Conservation (phyloP, 495 filamentous ascomycete species). For the Tricharina praecox region DNA sequence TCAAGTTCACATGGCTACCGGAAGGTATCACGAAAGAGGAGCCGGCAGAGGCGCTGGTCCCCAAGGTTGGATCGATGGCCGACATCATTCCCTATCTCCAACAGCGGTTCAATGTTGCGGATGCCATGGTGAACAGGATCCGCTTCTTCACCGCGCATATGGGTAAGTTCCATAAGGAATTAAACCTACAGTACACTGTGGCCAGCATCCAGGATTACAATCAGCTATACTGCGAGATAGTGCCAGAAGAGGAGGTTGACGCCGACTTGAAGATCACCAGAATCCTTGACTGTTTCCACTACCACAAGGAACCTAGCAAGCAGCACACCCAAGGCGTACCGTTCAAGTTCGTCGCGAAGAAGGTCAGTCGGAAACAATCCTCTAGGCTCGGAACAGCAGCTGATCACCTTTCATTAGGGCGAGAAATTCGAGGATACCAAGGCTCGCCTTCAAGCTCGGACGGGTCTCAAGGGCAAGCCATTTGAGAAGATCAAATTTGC, state of each 20-base stretch:
- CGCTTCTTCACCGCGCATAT: constrained; percentile 63
- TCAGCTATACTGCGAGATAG: constrained; percentile 59
- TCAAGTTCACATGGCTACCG: constrained; percentile 67
- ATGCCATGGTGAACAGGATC: constrained; percentile 49
- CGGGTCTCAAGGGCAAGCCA: constrained; percentile 88
- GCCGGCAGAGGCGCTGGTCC: constrained; percentile 58
- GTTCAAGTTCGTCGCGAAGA: constrained; percentile 76
- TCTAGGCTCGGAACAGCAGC: too few species aligned
- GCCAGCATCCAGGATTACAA: constrained; percentile 68
- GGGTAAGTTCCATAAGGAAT: constrained; percentile 64
- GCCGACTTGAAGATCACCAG: constrained; percentile 35
- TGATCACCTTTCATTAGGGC: too few species aligned
- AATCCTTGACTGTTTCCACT: constrained; percentile 73
- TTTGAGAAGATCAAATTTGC: constrained; percentile 99
- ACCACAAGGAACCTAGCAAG: constrained; percentile 68
- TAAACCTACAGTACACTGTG: constrained; percentile 45
- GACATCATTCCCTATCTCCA: constrained; percentile 59
- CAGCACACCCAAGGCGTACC: constrained; percentile 56
- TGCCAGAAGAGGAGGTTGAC: constrained; percentile 56
- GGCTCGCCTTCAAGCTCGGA: constrained; percentile 72
- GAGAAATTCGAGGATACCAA: constrained; percentile 84
- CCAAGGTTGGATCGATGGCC: constrained; percentile 58
- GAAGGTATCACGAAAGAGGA: constrained; percentile 91
- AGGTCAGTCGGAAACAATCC: too few species aligned
- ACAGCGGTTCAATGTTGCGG: constrained; percentile 61